Base-by-base conservation (phyloP, 164 flowering plant species). In the Sextonia rubra region DNA sequence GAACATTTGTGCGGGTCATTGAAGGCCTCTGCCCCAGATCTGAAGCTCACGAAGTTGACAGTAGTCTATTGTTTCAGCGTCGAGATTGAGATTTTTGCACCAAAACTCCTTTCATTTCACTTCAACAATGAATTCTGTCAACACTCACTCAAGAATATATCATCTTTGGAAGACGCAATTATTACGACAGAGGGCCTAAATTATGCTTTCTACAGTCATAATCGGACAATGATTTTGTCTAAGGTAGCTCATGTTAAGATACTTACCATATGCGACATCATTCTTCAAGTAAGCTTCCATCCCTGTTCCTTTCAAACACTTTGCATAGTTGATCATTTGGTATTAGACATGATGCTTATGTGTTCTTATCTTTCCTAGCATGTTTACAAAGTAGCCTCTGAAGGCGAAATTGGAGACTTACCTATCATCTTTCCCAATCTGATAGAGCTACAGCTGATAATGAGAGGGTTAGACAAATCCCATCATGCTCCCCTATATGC, bases 401-500 rank as follows among this genome's bases (percentile, higher is more conserved):
- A 68, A 20, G 23, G n/a, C n/a, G 62, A 23, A 62, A n/a, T 4
- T 8, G 65, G 14, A 62, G 65, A 25, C 3, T 20, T 47, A 30
- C 72, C 68, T 12, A 64, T 74, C 18, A 48, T 47, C 25, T 69
- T 74, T 20, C 72, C 62, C 24, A 69, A 69, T 55, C 69, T 74
- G 15, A 49, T 17, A 22, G 77, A 74, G 26, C 25, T 74, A 68
- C 77, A 74, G 47, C 22, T 74, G 37, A 44, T 48, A 14, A 52
- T 69, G 62, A 24, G 20, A 14, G 9, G 12, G 4, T 12, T 63
- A 14, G 22, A 27, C 2, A 52, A 67, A 18, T 18, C 24, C 12
- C 18, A 69, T 17, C 68, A 68, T 15, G 27, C 52, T 63, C 32
- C 56, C 60, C 11, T 48, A 23, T 69, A 47, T 48, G 12, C 60